phyloP scores from a whole-genome alignment of 257 asterid genomes.

The Petunia axillaris region DNA sequence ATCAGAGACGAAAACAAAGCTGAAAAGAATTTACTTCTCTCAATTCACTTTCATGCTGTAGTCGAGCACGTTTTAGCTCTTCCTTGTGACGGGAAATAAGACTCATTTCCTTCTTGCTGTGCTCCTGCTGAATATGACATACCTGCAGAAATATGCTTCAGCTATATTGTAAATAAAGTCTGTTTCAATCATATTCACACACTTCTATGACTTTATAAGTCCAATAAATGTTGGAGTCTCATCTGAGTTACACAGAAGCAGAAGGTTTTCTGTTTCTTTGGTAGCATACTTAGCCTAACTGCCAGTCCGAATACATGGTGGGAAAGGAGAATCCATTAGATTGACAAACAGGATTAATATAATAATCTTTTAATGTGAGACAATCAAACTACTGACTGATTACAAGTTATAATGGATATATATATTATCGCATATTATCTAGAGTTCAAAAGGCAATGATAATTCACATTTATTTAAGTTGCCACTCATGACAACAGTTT shows the following conservation, averaged over 20 bases:
- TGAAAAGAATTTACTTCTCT: conserved; percentile 61
- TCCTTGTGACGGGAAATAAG: conserved; percentile 68
- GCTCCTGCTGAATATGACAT: conserved; percentile 67
- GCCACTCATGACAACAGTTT: neutral
- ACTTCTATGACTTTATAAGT: neutral
- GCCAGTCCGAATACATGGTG: neutral
- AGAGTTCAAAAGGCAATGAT: neutral
- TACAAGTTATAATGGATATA: neutral
- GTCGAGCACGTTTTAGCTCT: conserved; percentile 62
- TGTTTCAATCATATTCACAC: conserved; percentile 4
- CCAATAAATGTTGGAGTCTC: neutral
- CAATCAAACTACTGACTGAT: neutral
- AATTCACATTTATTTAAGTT: neutral
- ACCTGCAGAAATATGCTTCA: conserved; percentile 46
- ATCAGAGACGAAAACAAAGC: neutral
- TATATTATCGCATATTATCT: neutral
- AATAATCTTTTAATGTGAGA: conserved; percentile 8
- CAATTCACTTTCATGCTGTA: conserved; percentile 80
- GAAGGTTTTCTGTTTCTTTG: conserved; percentile 15
- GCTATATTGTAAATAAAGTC: conserved; percentile 34
- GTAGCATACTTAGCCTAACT: neutral
- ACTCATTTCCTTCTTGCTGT: conserved; percentile 56
- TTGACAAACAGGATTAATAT: neutral
- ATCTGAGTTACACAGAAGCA: conserved; percentile 14
- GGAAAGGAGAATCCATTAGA: neutral